Evolutionary conservation across 176 grass and related monocot genomes (phyloP), one percentile per base, ranked within the genome.

Genomic region (Oryza officinalis): DNA sequence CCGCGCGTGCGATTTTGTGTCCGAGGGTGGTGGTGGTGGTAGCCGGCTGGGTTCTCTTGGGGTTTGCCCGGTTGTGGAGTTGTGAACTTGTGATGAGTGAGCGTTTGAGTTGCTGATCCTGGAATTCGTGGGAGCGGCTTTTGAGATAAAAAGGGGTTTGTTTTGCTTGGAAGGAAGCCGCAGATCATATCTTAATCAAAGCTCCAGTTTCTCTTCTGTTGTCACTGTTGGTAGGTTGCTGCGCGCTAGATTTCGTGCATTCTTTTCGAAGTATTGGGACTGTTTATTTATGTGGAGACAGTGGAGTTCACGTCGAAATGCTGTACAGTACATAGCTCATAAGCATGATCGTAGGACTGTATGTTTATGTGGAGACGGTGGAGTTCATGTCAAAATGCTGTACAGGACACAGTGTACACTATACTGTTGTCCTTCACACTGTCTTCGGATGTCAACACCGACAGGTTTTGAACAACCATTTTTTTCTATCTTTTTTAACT

Each of bases 61-160:
- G 81, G 77, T 81, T 76, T 69, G 63, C 64, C 26, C 46, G 59
- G 4, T 2, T 40, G 38, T 7, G 38, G 38, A 10, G 33, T 35
- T 35, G 33, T 35, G 33, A 35, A 30, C 30, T 30, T 30, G 30
- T 35, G 33, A 35, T 30, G n/a, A n/a, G 38, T 63, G 26, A 30
- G 46, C 9, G 10, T 41, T 38, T 64, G 38, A 4, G 63, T 87
- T 90, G 84, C 84, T 68, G 88, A 63, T 83, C 80, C 88, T 43
- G 80, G 46, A 90, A 87, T 90, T 83, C 84, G 75, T 90, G 80
- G 88, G 84, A 86, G 74, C 88, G 63, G 76, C 83, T 86, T 90
- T 90, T 82, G 83, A 86, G 83, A 18, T 10, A 4, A 4, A 38
- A 23, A 31, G 9, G 17, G 54, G 44, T 57, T 67, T 57, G 52